phyloP scores from a whole-genome alignment of 352 stramenopile genomes.

The Pythium insidiosum region DNA sequence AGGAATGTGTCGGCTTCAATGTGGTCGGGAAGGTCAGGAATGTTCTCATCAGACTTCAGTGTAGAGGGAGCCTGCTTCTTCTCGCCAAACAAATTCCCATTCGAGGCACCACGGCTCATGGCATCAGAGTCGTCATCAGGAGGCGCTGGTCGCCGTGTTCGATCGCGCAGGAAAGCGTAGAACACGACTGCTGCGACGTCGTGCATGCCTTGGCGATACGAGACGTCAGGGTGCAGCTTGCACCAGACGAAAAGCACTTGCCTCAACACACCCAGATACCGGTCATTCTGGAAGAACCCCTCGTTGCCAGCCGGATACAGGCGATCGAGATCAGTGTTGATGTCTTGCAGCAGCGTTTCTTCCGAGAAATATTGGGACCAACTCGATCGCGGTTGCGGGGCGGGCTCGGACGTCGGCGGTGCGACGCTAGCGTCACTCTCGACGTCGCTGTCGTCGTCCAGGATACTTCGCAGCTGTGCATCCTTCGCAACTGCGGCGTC shows the following conservation, averaged over 20 bases:
- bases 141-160: constrained; percentile 7
- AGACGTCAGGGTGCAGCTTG: constrained; percentile 66
- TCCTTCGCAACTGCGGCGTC: neutral
- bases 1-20: constrained; percentile 62
- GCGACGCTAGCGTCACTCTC: neutral
- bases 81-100: constrained; percentile 12
- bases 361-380: constrained; percentile 71
- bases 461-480: constrained; percentile 1
- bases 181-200: constrained; percentile 74
- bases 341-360: constrained; percentile 62
- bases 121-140: neutral
- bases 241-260: constrained; percentile 83
- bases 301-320: constrained; percentile 71
- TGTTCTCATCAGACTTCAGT: neutral
- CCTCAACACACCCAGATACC: constrained; percentile 50
- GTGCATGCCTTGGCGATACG: constrained; percentile 84
- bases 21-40: constrained; percentile 20
- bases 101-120: neutral
- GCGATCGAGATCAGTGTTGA: constrained; percentile 75
- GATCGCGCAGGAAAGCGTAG: constrained; percentile 43
- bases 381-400: constrained; percentile 2
- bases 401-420: neutral
- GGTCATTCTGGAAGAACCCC: constrained; percentile 65
- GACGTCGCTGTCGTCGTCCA: constrained; percentile 11
- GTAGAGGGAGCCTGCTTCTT: neutral